Percentiles rank a stretch among this genome's conserved stretches.
Evolutionary conservation across 805 yeast genomes (phyloP).

Genomic region (Sporopachydermia lactativora): DNA sequence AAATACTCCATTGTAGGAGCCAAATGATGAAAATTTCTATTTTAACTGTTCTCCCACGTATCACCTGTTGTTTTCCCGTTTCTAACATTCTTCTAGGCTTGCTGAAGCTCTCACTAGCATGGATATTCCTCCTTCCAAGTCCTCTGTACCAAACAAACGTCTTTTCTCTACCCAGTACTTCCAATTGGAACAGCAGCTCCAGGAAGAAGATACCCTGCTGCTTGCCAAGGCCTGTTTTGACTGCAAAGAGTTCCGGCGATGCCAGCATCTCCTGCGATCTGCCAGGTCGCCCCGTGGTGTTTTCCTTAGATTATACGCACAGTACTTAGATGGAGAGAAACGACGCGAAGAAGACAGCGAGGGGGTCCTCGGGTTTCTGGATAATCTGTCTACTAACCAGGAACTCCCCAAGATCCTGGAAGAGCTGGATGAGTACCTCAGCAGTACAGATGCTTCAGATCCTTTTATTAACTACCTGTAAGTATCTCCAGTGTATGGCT

Average conservation of each 20-base stretch:
- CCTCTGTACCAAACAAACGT: conserved; percentile 14
- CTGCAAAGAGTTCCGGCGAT: conserved; percentile 75
- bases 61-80: too few species aligned
- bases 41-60: not conserved
- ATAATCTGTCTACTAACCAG: conserved; percentile 18
- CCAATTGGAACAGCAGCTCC: conserved; percentile 3
- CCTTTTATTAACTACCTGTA: conserved; percentile 59
- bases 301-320: conserved; percentile 57
- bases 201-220: conserved; percentile 32
- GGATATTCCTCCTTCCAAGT: conserved; percentile 8
- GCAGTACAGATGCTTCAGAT: conserved; percentile 16
- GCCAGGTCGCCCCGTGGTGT: conserved; percentile 25
- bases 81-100: conserved; percentile 16
- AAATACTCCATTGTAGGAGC: not conserved
- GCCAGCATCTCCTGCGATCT: conserved; percentile 41
- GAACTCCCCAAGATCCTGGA: conserved; percentile 21
- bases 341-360: conserved; percentile 56
- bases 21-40: conserved; percentile 9
- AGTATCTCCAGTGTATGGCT: too few species aligned
- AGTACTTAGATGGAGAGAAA: conserved; percentile 65
- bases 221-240: conserved; percentile 66
- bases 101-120: conserved; percentile 70
- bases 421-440: conserved; percentile 25
- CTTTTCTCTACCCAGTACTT: conserved; percentile 4
- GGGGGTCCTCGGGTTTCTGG: conserved; percentile 35